Base-by-base conservation (phyloP, 2,329 filamentous ascomycete species). In the Xylariaceae sp. region DNA sequence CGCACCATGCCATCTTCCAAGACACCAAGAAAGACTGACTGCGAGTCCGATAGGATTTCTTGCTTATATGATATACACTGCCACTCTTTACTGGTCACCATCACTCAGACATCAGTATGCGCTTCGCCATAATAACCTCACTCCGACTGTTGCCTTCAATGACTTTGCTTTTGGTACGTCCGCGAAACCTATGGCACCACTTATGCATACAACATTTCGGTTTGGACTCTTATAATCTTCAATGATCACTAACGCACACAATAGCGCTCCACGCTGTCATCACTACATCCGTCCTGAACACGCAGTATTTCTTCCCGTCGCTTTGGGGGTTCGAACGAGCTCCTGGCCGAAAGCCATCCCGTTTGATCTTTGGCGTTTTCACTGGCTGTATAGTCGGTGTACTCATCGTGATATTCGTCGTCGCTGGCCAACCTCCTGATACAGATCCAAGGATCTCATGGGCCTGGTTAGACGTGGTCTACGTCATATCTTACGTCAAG, bases 61-160 rank as follows among this genome's bases (percentile, higher is more conserved):
- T 31, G 82, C 84, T 58, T 97, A 97, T 72, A 78, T 88, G 43
- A 74, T 87, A 36, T 95, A 88, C 59, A 95, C 88, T 45, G 69
- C 77, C 9, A 77, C 84, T 1, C 89, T 97, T 64, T 84, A 93
- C 60, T 95, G 84, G 71, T 95, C 90, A 16, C 79, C 89, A 2
- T 72, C 83, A 13, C 87, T 97, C 50, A 87, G 89, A 48, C 70
- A 75, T 34, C 89, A 97, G 69, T 99, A 99, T 75, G 91, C 90
- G 18, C 79, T 81, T 16, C 85, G 94, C 54, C 84, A 97, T 70
- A 71, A 80, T 42, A 84, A 86, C 5, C 84, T 89, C 7, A 82
- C 87, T 41, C 90, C 93, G 3, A 94, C 92, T 1, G 92, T 96
- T 31, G 84, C 88, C 50, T 82, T 90, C 72, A 97, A 97, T 72